Conservation (phyloP, 139 green algal genomes). For the Diplosphaera chodatii region DNA sequence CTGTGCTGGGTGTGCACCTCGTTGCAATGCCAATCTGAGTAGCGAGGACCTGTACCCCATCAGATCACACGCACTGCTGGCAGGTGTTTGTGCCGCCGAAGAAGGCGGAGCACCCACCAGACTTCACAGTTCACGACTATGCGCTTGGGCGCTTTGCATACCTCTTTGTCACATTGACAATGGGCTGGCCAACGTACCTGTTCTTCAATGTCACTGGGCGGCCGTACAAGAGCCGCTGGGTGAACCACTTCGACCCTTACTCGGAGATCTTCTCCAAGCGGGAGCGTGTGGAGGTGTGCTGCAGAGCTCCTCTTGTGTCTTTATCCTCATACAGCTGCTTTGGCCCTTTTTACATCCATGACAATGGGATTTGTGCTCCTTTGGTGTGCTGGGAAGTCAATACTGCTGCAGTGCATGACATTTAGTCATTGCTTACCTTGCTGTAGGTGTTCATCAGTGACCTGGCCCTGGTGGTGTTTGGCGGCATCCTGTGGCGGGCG, state of each 20-base stretch:
- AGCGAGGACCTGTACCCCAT: too few relatives aligned
- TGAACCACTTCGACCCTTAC: conserved; percentile 84
- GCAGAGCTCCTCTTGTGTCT: neutral
- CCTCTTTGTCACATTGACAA: conserved; percentile 48
- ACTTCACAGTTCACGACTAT: conserved; percentile 13
- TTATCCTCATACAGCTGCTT: conserved; percentile 2
- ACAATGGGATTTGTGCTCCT: too few relatives aligned
- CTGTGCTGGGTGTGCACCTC: too few relatives aligned
- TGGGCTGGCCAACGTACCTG: conserved; percentile 85
- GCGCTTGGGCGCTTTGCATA: conserved; percentile 24
- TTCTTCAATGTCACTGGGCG: conserved; percentile 63
- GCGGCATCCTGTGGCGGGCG: conserved; percentile 39
- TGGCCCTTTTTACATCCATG: conserved; percentile 27
- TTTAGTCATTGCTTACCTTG: conserved; percentile 2
- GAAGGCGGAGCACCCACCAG: conserved; percentile 4
- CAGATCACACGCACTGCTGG: neutral
- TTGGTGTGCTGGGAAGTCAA: too few relatives aligned
- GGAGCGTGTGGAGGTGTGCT: conserved; percentile 62
- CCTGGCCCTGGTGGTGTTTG: conserved; percentile 39
- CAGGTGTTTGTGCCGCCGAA: conserved; percentile 71
- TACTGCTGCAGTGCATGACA: too few relatives aligned
- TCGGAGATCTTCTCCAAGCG: conserved; percentile 81
- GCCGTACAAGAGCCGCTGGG: conserved; percentile 48
- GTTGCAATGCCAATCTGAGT: too few relatives aligned
- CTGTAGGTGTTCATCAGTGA: conserved; percentile 45